Percentiles rank a stretch among this genome's conserved stretches.
Conservation (phyloP, 2,329 filamentous ascomycete genomes). For the Fusarium sp. region DNA sequence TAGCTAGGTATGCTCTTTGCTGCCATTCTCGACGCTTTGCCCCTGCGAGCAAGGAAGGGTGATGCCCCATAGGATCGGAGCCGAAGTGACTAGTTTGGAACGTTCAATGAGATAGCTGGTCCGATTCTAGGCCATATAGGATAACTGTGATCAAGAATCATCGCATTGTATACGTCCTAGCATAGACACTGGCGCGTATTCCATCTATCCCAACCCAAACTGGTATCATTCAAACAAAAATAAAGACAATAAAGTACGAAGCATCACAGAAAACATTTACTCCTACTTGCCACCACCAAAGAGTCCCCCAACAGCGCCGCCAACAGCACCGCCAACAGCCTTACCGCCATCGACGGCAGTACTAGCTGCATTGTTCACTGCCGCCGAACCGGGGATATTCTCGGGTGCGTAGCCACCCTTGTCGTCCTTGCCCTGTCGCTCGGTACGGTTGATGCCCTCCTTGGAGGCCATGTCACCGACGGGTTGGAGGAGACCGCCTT, state of each 20-base stretch:
- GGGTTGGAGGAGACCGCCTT: slow-evolving; percentile 75
- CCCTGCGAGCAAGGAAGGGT: no score
- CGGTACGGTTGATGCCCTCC: slow-evolving; percentile 74
- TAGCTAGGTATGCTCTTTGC: no score
- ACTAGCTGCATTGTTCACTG: slow-evolving; percentile 43
- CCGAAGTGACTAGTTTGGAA: no score
- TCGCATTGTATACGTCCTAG: not conserved
- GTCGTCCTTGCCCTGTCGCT: slow-evolving; percentile 74
- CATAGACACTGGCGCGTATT: not conserved
- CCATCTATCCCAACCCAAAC: not conserved
- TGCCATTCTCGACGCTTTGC: no score
- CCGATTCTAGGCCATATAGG: no score
- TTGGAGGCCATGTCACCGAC: slow-evolving; percentile 72
- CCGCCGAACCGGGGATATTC: slow-evolving; percentile 46
- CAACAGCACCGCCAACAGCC: slow-evolving; percentile 47
- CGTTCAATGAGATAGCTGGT: no score
- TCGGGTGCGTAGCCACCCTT: slow-evolving; percentile 61
- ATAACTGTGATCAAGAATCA: not conserved
- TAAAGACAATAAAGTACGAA: slow-evolving; percentile 13
- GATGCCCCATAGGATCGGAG: no score
- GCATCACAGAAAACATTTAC: not conserved
- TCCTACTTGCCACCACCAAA: slow-evolving; percentile 50
- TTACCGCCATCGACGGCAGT: slow-evolving; percentile 49
- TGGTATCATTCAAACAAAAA: not conserved
- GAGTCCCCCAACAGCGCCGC: slow-evolving; percentile 50